phyloP scores from a whole-genome alignment of 495 filamentous ascomycete genomes.

The Penicillium robsamsonii region DNA sequence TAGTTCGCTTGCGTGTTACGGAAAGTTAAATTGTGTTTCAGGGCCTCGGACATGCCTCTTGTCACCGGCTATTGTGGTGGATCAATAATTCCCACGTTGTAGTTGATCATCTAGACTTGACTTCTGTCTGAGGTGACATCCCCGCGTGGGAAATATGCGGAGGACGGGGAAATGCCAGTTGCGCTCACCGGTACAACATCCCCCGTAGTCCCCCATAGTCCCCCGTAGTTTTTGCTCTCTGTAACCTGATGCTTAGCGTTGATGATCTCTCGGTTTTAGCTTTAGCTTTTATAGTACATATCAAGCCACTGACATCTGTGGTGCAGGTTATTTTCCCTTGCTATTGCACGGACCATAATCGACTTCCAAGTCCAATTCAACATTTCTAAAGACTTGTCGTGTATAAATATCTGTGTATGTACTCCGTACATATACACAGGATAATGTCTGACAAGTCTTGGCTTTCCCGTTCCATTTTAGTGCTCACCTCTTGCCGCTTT shows the following conservation, averaged over 20 bases:
- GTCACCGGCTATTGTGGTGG: neutral
- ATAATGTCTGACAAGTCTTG: too few relatives aligned
- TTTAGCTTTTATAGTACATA: neutral
- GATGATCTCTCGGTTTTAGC: neutral
- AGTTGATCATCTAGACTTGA: neutral
- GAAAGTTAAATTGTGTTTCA: constrained; percentile 7
- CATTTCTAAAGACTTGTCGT: too few relatives aligned
- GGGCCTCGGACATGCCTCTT: neutral
- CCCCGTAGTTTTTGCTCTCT: neutral
- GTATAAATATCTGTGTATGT: too few relatives aligned
- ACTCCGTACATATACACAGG: too few relatives aligned
- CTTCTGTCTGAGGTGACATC: neutral
- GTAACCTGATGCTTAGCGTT: neutral
- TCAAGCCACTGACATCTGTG: constrained; percentile 8
- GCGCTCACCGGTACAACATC: neutral
- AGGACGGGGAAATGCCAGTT: constrained; percentile 7
- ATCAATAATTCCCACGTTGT: neutral
- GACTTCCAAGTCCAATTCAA: neutral
- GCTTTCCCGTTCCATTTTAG: too few relatives aligned
- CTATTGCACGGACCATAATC: neutral
- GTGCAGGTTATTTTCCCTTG: neutral
- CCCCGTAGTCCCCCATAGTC: neutral
- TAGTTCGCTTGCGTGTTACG: neutral
- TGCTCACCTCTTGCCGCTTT: too few relatives aligned
- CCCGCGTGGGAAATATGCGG: constrained; percentile 9